Conservation (phyloP, 2,329 filamentous ascomycete genomes). For the Alternaria ethzedia region DNA sequence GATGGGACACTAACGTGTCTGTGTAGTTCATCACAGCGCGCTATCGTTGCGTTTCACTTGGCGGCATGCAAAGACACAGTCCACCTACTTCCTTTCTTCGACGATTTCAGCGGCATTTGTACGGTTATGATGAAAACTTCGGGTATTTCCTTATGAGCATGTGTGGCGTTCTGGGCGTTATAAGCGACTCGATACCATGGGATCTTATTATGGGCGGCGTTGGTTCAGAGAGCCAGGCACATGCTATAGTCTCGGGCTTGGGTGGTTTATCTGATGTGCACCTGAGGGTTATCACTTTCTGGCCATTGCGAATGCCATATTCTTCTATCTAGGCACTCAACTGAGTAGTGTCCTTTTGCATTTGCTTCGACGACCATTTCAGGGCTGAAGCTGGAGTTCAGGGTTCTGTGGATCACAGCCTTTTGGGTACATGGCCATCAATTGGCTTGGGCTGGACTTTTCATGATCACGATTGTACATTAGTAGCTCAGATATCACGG, state of each 20-base stretch:
- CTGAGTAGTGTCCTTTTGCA: slow-evolving; percentile 4
- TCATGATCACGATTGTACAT: slow-evolving; percentile 21
- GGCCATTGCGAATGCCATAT: neutral
- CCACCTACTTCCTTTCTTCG: slow-evolving; percentile 2
- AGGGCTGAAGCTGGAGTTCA: slow-evolving; percentile 17
- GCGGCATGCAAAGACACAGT: neutral
- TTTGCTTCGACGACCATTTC: slow-evolving; percentile 10
- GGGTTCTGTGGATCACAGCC: neutral
- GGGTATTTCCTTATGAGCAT: slow-evolving; percentile 8
- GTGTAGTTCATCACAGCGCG: slow-evolving; percentile 7
- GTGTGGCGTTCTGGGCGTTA: slow-evolving; percentile 8
- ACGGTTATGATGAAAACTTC: slow-evolving; percentile 8
- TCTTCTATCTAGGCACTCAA: neutral
- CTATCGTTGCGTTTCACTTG: neutral
- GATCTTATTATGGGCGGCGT: slow-evolving; percentile 5
- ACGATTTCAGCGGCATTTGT: slow-evolving; percentile 6
- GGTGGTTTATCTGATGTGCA: slow-evolving; percentile 30
- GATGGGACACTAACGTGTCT: neutral
- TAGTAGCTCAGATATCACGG: slow-evolving; percentile 7
- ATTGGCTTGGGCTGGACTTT: neutral
- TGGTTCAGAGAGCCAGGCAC: neutral
- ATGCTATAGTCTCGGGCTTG: neutral
- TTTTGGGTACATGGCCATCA: neutral
- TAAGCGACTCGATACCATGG: slow-evolving; percentile 11
- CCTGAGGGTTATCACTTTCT: slow-evolving; percentile 28